phyloP scores from a whole-genome alignment of 1,284 basidiomycete genomes.

The Heliocybe sulcata region DNA sequence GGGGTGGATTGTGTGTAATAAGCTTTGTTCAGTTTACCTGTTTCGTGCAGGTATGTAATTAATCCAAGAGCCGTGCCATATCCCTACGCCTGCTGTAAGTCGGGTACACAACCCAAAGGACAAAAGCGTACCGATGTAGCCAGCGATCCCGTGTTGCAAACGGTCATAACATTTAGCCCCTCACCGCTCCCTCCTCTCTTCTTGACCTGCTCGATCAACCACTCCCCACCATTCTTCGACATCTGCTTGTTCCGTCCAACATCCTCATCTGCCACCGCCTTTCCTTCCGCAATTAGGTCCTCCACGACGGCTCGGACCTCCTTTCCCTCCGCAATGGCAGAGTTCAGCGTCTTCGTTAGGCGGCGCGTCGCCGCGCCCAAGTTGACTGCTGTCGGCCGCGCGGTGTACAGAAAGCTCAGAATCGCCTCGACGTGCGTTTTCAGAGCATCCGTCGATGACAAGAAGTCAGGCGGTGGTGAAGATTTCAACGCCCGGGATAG shows the following conservation, averaged over 20 bases:
- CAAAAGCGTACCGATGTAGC: constrained; percentile 72
- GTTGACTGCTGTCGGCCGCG: constrained; percentile 93
- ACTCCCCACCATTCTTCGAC: constrained; percentile 77
- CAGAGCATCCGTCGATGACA: constrained; percentile 42
- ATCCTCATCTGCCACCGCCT: constrained; percentile 75
- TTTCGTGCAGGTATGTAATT: constrained; percentile 82
- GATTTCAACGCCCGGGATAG: constrained; percentile 39
- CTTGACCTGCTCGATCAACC: constrained; percentile 61
- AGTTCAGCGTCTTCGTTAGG: constrained; percentile 43
- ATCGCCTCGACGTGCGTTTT: constrained; percentile 45
- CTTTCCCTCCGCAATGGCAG: constrained; percentile 30
- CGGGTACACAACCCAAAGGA: constrained; percentile 1
- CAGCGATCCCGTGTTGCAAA: constrained; percentile 93
- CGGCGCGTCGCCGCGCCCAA: constrained; percentile 78
- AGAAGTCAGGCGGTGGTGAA: constrained; percentile 37
- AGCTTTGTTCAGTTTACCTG: constrained; percentile 67
- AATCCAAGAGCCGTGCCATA: constrained; percentile 93
- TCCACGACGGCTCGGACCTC: constrained; percentile 42
- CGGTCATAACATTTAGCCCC: constrained; percentile 76
- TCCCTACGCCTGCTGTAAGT: constrained; percentile 42
- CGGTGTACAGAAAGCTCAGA: constrained; percentile 71
- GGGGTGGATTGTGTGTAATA: constrained; percentile 91
- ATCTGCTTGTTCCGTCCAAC: constrained; percentile 78
- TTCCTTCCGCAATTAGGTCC: constrained; percentile 56
- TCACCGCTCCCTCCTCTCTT: constrained; percentile 37